Percentiles rank a stretch among this genome's conserved stretches.
Evolutionary conservation across 1,284 basidiomycete genomes (phyloP).

Genomic region (Irpex sp.): DNA sequence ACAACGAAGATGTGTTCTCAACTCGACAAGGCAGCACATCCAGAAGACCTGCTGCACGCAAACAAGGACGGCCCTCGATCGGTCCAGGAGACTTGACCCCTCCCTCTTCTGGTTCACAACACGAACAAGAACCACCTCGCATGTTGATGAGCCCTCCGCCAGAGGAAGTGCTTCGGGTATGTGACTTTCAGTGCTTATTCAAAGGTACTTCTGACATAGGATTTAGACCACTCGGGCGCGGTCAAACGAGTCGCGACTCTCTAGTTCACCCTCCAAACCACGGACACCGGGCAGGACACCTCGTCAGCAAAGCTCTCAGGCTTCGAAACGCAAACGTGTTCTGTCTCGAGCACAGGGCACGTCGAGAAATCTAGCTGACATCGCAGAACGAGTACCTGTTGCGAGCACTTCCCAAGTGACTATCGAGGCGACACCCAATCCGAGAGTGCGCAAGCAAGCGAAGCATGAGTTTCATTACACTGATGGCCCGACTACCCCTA

Average conservation of each 20-base stretch:
- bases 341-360: neutral
- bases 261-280: constrained; percentile 14
- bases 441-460: constrained; percentile 57
- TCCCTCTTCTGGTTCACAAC: constrained; percentile 23
- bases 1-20: neutral
- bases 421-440: constrained; percentile 48
- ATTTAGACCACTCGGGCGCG: constrained; percentile 18
- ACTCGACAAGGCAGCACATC: neutral
- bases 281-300: neutral
- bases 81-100: constrained; percentile 27
- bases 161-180: constrained; percentile 34
- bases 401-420: constrained; percentile 16
- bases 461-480: constrained; percentile 24
- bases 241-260: constrained; percentile 10
- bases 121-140: constrained; percentile 21
- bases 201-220: constrained; percentile 12
- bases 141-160: constrained; percentile 44
- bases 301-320: neutral
- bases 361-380: constrained; percentile 9
- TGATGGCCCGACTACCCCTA: constrained; percentile 21
- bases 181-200: constrained; percentile 9
- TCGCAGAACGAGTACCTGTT: constrained; percentile 10
- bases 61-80: neutral
- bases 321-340: constrained; percentile 36
- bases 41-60: neutral